These are phyloP conservation scores for Aschersonia sp. DNA, from an alignment of 2,329 filamentous ascomycete genomes.

Conservation along the genomic window DNA sequence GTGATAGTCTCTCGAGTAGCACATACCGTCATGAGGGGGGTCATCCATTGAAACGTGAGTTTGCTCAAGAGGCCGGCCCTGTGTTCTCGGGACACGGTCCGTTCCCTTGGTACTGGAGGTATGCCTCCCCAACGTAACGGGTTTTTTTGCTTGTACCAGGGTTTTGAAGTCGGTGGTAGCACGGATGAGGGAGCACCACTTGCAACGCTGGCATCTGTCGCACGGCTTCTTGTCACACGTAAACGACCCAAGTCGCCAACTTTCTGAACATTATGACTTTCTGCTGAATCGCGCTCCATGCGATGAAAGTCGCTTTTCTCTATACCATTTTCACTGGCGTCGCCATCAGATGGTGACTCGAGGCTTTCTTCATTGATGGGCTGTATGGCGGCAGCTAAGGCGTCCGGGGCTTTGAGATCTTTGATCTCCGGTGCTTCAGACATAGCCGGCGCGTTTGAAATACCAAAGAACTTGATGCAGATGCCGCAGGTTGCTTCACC, in stretches of 20 bases:
- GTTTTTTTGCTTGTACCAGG: conserved; percentile 50
- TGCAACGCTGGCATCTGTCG: conserved; percentile 27
- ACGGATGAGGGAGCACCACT: conserved; percentile 25
- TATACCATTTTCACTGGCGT: background rate
- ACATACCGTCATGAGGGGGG: conserved; percentile 62
- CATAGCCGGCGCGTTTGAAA: too few species aligned
- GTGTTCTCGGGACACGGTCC: conserved; percentile 49
- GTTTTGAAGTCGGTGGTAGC: conserved; percentile 9
- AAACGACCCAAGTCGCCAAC: background rate
- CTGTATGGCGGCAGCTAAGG: too few species aligned
- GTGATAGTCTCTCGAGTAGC: too few species aligned
- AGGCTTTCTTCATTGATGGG: too few species aligned
- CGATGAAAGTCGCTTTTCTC: background rate
- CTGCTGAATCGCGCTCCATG: background rate
- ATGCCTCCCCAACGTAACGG: conserved; percentile 43
- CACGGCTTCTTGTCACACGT: background rate
- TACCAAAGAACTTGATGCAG: too few species aligned
- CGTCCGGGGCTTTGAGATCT: too few species aligned
- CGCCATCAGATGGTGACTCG: too few species aligned
- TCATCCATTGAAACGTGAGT: conserved; percentile 82
- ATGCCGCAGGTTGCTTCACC: too few species aligned
- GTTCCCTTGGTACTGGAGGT: conserved; percentile 39
- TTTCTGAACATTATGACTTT: background rate
- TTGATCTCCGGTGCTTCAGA: too few species aligned
- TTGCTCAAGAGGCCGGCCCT: conserved; percentile 58